These are phyloP conservation scores for Heritiera littoralis DNA, from an alignment of 345 rosid genomes.

Conservation along the genomic window DNA sequence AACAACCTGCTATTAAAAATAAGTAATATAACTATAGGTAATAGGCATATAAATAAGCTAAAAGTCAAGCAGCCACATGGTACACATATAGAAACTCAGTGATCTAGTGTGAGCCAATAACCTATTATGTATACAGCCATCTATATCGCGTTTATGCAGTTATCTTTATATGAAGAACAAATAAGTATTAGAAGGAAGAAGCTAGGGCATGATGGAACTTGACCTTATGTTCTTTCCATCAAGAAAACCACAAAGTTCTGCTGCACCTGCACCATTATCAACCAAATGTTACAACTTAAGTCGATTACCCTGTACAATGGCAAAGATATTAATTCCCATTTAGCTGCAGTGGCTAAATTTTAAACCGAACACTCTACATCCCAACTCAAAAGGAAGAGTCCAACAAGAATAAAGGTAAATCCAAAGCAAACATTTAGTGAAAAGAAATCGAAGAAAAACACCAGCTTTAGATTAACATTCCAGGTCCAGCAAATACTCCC, in stretches of 20 bases:
- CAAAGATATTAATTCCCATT: background rate
- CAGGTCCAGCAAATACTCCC: background rate
- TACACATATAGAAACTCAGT: background rate
- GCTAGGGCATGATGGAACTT: slow-evolving; percentile 20
- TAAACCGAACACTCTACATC: background rate
- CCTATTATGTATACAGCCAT: background rate
- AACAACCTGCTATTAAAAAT: background rate
- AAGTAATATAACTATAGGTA: background rate
- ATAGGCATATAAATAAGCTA: background rate
- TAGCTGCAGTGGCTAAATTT: background rate
- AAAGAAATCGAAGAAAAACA: background rate
- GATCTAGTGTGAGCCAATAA: background rate
- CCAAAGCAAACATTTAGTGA: background rate
- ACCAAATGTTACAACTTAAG: background rate
- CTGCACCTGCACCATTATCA: slow-evolving; percentile 59
- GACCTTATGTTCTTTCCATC: slow-evolving; percentile 86
- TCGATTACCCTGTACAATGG: background rate
- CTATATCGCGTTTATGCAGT: background rate
- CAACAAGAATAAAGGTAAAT: background rate
- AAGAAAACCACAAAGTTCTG: slow-evolving; percentile 77
- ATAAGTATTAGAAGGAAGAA: background rate
- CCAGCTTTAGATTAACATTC: background rate
- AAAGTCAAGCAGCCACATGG: background rate
- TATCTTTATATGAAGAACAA: background rate
- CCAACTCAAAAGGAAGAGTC: background rate